A percentile compares a stretch with the other conserved stretches of the same genome.
Evolutionary conservation across 352 stramenopile genomes (phyloP).

Genomic region (Globisporangium yorkense): DNA sequence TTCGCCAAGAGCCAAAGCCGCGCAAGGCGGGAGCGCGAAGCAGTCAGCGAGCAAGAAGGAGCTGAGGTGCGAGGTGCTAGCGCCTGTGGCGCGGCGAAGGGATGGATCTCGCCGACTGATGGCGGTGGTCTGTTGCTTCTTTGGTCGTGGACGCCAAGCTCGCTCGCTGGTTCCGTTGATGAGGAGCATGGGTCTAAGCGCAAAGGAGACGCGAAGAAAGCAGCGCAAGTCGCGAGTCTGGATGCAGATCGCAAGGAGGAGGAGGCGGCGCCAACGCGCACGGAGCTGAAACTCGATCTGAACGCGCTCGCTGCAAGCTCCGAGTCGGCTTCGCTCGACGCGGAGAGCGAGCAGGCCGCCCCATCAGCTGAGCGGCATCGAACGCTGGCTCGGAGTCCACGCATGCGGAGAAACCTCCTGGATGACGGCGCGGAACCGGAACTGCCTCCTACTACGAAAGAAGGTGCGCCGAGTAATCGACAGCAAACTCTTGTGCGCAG

Average conservation of each 20-base stretch:
- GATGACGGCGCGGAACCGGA: not conserved
- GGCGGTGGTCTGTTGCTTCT: not conserved
- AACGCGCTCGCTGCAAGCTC: not conserved
- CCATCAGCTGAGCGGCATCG: not conserved
- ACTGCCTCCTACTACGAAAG: not conserved
- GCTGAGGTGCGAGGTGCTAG: not conserved
- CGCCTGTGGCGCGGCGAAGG: too few species aligned
- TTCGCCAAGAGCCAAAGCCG: conserved; percentile 22
- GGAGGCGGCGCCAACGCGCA: not conserved
- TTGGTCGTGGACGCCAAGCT: not conserved
- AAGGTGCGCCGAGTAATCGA: not conserved
- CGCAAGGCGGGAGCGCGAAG: not conserved
- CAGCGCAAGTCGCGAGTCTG: not conserved
- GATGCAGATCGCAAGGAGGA: not conserved
- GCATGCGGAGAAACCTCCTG: conserved; percentile 2
- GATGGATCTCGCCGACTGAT: not conserved
- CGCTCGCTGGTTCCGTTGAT: not conserved
- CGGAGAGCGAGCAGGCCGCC: not conserved
- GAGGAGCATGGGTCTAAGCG: not conserved
- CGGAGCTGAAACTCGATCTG: conserved; percentile 5
- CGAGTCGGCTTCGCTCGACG: not conserved
- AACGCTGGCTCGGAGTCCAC: conserved; percentile 8
- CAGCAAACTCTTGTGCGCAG: not conserved
- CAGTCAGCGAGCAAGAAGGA: not conserved
- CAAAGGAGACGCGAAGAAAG: not conserved